Conservation (phyloP, 2,329 filamentous ascomycete genomes). For the Colletotrichum noveboracense region DNA sequence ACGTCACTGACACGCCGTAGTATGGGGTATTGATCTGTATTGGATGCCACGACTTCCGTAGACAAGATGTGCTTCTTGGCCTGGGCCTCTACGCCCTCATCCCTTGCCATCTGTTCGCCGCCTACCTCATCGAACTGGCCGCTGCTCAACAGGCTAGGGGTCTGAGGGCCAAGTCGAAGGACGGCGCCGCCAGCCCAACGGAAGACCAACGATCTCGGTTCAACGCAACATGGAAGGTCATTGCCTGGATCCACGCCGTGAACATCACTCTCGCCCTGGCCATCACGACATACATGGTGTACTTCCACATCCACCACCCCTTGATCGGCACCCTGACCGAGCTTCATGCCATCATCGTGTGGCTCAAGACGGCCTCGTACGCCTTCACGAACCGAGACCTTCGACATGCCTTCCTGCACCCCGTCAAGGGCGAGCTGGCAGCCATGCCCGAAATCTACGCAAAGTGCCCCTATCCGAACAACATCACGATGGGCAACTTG, state of each 20-base stretch:
- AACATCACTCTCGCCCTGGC: constrained; percentile 84
- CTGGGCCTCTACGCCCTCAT: constrained; percentile 83
- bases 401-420: constrained; percentile 86
- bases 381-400: constrained; percentile 96
- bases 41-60: constrained; percentile 85
- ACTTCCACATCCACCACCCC: constrained; percentile 90
- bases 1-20: constrained; percentile 45
- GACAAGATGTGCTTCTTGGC: constrained; percentile 77
- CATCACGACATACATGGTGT: constrained; percentile 85
- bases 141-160: constrained; percentile 81
- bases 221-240: constrained; percentile 77
- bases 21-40: constrained; percentile 96
- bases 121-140: constrained; percentile 85
- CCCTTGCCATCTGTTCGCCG: constrained; percentile 87
- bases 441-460: constrained; percentile 82
- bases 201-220: constrained; percentile 71
- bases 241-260: constrained; percentile 80
- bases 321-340: constrained; percentile 91
- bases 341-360: constrained; percentile 91
- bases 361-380: constrained; percentile 95
- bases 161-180: constrained; percentile 60
- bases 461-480: constrained; percentile 84
- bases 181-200: constrained; percentile 59
- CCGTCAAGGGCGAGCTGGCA: constrained; percentile 67
- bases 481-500: constrained; percentile 87